Evolutionary conservation across 305 asterid genomes (phyloP), one percentile per base, ranked within the genome.

Genomic region (Andrographis paniculata): DNA sequence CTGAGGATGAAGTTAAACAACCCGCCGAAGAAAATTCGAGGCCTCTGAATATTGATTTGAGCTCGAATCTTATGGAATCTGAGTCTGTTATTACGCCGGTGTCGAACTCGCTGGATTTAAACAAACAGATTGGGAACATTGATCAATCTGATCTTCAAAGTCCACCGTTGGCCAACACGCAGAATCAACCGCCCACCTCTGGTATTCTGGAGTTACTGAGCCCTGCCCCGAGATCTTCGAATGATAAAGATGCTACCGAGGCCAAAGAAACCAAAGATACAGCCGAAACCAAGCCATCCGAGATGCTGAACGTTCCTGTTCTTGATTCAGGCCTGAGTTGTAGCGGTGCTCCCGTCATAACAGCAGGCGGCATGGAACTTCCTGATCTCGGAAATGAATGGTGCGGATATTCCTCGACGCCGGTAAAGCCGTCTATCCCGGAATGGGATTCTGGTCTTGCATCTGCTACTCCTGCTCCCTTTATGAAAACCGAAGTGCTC

Each of bases 331-430:
- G 68, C 40, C 72, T 64, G 14, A 63, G 65, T 65, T 78, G 85
- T 86, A 67, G 58, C 14, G 46, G 23, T 55, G 63, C 61, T 33
- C 43, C 86, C 33, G 53, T 45, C 56, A 59, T 66, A 14, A 79
- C 50, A 19, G 61, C 63, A 48, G 69, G 69, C 20, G 71, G 67
- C 40, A 56, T 67, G 28, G 81, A 73, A 56, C 62, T 78, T 27
- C 76, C 74, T 12, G 82, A 69, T 53, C 69, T 73, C 38, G 73
- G 68, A 14, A 67, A 74, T 54, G 89, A 72, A 56, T 78, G 96
- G 92, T 69, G 77, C 31, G 75, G 82, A 53, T 73, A 71, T 72
- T 63, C 89, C 50, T 73, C 89, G 30, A 50, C 81, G 14, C 72
- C 74, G 24, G 66, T 70, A 33, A 73, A 70, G 66, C 63, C 64